Conservation (phyloP, 345 rosid species). For the Erodium maritimum region DNA sequence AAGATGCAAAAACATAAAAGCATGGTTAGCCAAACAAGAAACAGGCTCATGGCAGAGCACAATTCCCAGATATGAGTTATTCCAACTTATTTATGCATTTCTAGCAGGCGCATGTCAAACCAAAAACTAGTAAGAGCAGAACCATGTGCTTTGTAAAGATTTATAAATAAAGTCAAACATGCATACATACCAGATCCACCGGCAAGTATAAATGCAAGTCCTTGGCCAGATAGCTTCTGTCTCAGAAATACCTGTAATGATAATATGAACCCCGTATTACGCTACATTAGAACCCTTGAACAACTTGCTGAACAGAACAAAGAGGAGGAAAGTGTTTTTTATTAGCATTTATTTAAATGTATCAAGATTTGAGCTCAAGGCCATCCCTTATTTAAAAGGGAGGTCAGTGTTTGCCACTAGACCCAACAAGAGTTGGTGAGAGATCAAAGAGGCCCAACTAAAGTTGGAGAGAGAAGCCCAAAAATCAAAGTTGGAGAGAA, state of each 20-base stretch:
- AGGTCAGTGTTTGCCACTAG: no score
- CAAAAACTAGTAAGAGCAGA: neutral
- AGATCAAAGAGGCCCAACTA: no score
- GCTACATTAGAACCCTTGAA: neutral
- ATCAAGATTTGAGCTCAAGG: no score
- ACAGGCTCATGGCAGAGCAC: no score
- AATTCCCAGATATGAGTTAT: no score
- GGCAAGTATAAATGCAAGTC: constrained; percentile 83
- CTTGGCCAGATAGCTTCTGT: constrained; percentile 84
- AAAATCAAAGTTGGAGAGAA: no score
- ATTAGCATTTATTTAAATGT: no score
- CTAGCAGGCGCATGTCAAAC: neutral
- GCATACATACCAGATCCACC: constrained; percentile 97
- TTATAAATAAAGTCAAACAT: constrained; percentile 2
- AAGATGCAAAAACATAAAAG: constrained; percentile 2
- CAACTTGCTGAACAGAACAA: neutral
- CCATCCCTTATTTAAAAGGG: no score
- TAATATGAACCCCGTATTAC: neutral
- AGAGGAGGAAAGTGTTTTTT: no score
- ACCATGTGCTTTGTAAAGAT: neutral
- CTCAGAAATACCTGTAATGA: constrained; percentile 67
- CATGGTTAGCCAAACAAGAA: neutral
- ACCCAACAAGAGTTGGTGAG: no score
- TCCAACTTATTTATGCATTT: no score
- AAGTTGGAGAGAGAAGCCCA: no score